Percentiles rank a stretch among this genome's conserved stretches.
These are phyloP conservation scores for Cryptococcus depauperatus DNA, from an alignment of 1,284 basidiomycete genomes.

Conservation along the genomic window DNA sequence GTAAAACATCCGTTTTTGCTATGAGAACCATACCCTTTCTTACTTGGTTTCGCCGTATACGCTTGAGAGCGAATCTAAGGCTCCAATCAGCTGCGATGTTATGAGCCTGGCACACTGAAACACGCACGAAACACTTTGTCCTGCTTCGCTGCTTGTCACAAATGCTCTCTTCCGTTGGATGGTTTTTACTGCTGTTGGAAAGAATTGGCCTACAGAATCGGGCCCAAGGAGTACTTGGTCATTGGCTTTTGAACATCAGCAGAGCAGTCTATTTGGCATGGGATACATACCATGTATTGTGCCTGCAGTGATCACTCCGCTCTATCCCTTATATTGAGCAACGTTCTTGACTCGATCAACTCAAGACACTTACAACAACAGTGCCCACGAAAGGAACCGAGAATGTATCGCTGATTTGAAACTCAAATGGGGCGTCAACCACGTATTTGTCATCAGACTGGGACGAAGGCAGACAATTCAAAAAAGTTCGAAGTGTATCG, in stretches of 20 bases:
- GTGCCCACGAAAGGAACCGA: conserved; percentile 92
- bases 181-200: conserved; percentile 70
- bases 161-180: conserved; percentile 90
- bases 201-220: conserved; percentile 84
- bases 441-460: conserved; percentile 71
- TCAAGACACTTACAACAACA: conserved; percentile 53
- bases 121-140: conserved; percentile 94
- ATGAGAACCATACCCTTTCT: conserved; percentile 93
- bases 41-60: conserved; percentile 70
- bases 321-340: conserved; percentile 38
- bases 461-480: conserved; percentile 77
- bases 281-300: conserved; percentile 50
- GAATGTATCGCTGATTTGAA: conserved; percentile 51
- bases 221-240: conserved; percentile 83
- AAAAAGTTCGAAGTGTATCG: conserved; percentile 64
- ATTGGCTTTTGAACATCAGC: conserved; percentile 49
- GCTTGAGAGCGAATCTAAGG: conserved; percentile 85
- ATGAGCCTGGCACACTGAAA: conserved; percentile 21
- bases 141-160: conserved; percentile 79
- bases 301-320: conserved; percentile 78
- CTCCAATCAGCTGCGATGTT: background rate
- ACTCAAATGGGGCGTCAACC: conserved; percentile 78
- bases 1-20: conserved; percentile 66
- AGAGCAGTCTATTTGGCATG: background rate
- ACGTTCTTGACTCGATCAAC: background rate